A percentile compares a stretch with the other conserved stretches of the same genome.
These are phyloP conservation scores for Aspergillus sclerotioniger DNA, from an alignment of 495 filamentous ascomycete species.

Conservation along the genomic window DNA sequence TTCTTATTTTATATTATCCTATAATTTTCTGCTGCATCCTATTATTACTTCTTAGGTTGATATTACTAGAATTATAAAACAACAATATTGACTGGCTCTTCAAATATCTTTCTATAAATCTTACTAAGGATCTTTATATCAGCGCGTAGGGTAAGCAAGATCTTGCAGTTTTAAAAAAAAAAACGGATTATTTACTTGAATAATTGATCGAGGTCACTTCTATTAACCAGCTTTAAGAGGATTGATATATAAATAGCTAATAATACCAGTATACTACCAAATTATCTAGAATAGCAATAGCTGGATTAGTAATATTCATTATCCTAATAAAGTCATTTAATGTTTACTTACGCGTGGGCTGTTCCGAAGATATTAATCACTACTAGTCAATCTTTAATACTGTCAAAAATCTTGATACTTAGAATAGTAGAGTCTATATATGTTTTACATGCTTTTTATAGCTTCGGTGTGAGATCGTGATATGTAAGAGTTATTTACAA, in stretches of 20 bases:
- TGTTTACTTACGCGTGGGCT: conserved; percentile 82
- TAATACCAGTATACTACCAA: conserved; percentile 89
- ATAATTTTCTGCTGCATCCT: too few species aligned
- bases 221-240: conserved; percentile 51
- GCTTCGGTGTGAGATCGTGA: conserved; percentile 37
- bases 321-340: neutral
- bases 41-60: too few species aligned
- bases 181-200: conserved; percentile 67
- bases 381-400: conserved; percentile 63
- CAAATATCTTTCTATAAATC: conserved; percentile 53
- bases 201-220: conserved; percentile 46
- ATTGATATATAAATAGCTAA: conserved; percentile 69
- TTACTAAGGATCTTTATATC: conserved; percentile 67
- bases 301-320: neutral
- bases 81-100: too few species aligned
- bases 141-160: conserved; percentile 62
- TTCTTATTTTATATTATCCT: too few species aligned
- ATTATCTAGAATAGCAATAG: conserved; percentile 63
- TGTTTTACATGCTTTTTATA: conserved; percentile 50
- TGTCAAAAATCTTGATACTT: conserved; percentile 85
- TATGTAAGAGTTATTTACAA: conserved; percentile 7
- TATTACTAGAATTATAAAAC: too few species aligned
- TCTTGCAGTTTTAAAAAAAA: conserved; percentile 58
- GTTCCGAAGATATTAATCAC: conserved; percentile 96
- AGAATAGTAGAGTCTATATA: conserved; percentile 71